Evolutionary conservation across 2,329 filamentous ascomycete genomes (phyloP), one percentile per base, ranked within the genome.

Genomic region (Pseudogymnoascus sp.): DNA sequence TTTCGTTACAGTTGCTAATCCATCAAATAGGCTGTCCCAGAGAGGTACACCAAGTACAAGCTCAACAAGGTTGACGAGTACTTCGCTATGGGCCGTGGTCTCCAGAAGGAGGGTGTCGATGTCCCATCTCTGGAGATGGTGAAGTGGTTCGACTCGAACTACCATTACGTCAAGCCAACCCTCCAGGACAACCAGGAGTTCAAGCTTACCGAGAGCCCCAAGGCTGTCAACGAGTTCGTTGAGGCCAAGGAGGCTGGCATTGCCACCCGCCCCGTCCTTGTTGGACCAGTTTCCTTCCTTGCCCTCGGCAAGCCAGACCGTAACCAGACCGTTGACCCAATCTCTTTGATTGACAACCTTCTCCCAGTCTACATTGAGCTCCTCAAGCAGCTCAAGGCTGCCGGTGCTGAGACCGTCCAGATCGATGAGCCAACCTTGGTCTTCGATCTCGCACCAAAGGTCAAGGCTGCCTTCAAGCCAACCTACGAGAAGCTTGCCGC

Each of bases 121-220:
- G 94, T 97, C 68, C 91, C 93, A 70, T 85, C 83, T 73, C 81
- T 96, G 78, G 94, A 99, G 85, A 99, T 99, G 94, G 94, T 99
- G 72, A 99, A 99, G 85, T 99, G 94, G 94, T 99, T 99, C 76
- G 94, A 99, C 84, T 96, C 91, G 68, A 99, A 99, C 89, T 99
- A 99, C 88, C 94, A 97, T 85, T 99, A 99, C 78, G 94, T 97
- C 81, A 97, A 97, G 87, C 94, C 94, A 67, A 97, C 94, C 65
- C 86, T 99, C 69, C 91, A 97, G 80, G 88, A 97, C 81, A 89
- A 90, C 84, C 94, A 99, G 85, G 87, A 84, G 74, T 99, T 99
- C 87, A 92, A 88, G 79, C 90, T 99, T 65, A 78, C 82, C 65
- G 79, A 84, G 70, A 88, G 87, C 77, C 91, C 94, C 76, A 99